These are phyloP conservation scores for Tuber magnatum DNA, from an alignment of 495 filamentous ascomycete species.

Conservation along the genomic window DNA sequence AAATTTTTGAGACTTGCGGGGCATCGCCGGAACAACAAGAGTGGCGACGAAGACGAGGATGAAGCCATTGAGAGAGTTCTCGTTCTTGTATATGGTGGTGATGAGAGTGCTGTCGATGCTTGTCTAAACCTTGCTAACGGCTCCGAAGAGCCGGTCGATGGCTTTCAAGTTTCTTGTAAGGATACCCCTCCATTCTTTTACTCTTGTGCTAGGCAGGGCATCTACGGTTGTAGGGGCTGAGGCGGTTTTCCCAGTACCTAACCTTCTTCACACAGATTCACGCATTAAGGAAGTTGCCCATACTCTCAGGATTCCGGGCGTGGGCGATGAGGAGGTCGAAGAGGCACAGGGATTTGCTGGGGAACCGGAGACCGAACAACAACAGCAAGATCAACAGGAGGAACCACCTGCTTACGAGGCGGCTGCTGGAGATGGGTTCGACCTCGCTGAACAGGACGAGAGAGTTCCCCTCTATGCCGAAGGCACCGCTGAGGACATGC, in stretches of 20 bases:
- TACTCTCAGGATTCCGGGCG: slow-evolving; percentile 18
- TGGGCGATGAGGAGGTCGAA: slow-evolving; percentile 22
- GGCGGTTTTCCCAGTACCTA: slow-evolving; percentile 15
- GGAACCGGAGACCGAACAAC: slow-evolving; percentile 10
- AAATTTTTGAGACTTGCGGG: slow-evolving; percentile 76
- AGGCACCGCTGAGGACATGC: slow-evolving; percentile 11
- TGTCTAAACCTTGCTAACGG: slow-evolving; percentile 83
- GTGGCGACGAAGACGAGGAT: slow-evolving; percentile 63
- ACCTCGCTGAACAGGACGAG: slow-evolving; percentile 16
- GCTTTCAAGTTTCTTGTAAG: slow-evolving; percentile 34
- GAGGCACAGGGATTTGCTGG: slow-evolving; percentile 5
- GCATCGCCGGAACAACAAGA: slow-evolving; percentile 56
- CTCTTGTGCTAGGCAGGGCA: neutral
- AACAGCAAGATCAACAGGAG: neutral
- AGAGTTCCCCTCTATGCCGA: slow-evolving; percentile 10
- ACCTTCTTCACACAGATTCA: slow-evolving; percentile 17
- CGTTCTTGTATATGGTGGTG: slow-evolving; percentile 79
- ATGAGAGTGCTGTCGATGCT: slow-evolving; percentile 67
- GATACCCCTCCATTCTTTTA: neutral
- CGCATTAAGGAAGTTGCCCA: slow-evolving; percentile 39
- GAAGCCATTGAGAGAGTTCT: slow-evolving; percentile 85
- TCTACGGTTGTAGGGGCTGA: neutral
- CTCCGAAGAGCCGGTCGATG: slow-evolving; percentile 52
- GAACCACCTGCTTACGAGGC: slow-evolving; percentile 7
- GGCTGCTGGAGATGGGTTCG: slow-evolving; percentile 7